Base-by-base conservation (phyloP, 106 monocot species). In the Phalaenopsis equestris region DNA sequence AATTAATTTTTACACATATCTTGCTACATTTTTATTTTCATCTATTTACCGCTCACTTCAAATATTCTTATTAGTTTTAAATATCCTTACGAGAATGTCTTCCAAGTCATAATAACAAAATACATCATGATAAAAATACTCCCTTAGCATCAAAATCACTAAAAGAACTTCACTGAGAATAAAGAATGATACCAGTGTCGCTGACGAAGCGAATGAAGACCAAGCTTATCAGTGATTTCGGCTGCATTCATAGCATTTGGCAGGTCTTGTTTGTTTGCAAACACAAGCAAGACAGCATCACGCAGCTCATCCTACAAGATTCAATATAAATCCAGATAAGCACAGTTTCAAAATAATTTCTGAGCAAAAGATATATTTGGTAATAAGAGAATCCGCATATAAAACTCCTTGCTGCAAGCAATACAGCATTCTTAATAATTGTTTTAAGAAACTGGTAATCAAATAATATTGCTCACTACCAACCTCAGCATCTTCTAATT, bases 201-300 rank as follows among this genome's bases (percentile, higher is more conserved):
- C 19, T 80, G 80, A 38, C 80, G 72, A 49, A 80, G 80, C 9
- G 80, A 80, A 47, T 80, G 80, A 39, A 80, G 72, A 55, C 80
- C 80, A 55, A 80, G 80, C 80, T 80, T 80, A 80, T 80, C 80
- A 37, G 80, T 80, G 47, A 80, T 80, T 73, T 80, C 80, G 73
- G 80, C 80, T 55, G 80, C 80, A 80, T 80, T 80, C 80, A 80
- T 80, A 36, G 80, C 80, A 80, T 80, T 80, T 39, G 80, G 80
- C 72, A 80, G 80, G 55, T 80, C 80, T 8, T 80, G 80, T 55
- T 80, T 80, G 80, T 80, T 80, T 19, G 80, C 80, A 73, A 80
- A 80, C 55, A 80, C 80, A 55, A 80, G 80, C 72, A 80, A 52
- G 9, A 80, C 80, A 72, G 80, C 80, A 80, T 80, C 80, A 2